A percentile compares a stretch with the other conserved stretches of the same genome.
Evolutionary conservation across 805 yeast species (phyloP).

Genomic region (Yarrowia yakushimensis): DNA sequence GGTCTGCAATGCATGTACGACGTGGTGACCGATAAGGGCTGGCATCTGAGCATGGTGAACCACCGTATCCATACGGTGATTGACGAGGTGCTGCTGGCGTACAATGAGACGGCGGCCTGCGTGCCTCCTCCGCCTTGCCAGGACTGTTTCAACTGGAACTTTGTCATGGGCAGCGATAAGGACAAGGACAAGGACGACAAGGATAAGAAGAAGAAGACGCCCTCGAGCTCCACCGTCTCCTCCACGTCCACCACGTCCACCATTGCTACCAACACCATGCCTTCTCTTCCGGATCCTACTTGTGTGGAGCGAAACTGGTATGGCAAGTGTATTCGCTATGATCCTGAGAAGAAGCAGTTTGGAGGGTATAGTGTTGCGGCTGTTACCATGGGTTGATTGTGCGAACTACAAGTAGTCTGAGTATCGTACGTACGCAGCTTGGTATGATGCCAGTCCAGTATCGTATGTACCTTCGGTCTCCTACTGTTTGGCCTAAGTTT

Average conservation of each 20-base stretch:
- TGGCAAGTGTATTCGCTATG: conserved; percentile 30
- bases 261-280: conserved; percentile 11
- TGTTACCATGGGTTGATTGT: neutral
- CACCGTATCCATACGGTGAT: conserved; percentile 90
- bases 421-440: too few species aligned
- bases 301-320: conserved; percentile 46
- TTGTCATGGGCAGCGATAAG: conserved; percentile 39
- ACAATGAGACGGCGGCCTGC: conserved; percentile 77
- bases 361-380: neutral
- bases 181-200: conserved; percentile 15
- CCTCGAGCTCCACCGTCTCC: neutral
- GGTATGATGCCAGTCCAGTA: too few species aligned
- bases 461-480: too few species aligned
- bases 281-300: conserved; percentile 28
- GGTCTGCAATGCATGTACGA: conserved; percentile 87
- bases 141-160: conserved; percentile 89
- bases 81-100: conserved; percentile 66
- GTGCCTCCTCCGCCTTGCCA: conserved; percentile 74
- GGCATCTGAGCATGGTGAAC: conserved; percentile 83
- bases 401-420: too few species aligned
- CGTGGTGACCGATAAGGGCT: conserved; percentile 81
- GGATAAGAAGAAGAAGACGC: conserved; percentile 7
- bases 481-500: too few species aligned
- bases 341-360: neutral
- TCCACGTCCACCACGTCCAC: neutral